A percentile compares a stretch with the other conserved stretches of the same genome.
Evolutionary conservation across 495 filamentous ascomycete species (phyloP).

Genomic region (Mycothermus thermophilus): DNA sequence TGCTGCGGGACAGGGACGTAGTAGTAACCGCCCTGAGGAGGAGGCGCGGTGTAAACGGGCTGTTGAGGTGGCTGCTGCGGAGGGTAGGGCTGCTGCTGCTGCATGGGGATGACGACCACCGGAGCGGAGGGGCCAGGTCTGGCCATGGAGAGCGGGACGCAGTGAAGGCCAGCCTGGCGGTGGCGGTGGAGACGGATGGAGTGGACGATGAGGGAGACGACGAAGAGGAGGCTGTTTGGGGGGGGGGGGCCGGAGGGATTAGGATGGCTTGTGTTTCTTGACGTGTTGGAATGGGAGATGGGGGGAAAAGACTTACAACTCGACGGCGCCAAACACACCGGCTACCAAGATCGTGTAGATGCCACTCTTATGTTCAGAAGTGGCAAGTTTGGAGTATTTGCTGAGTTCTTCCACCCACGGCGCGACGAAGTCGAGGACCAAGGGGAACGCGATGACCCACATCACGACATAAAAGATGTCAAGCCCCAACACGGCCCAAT

Average conservation of each 20-base stretch:
- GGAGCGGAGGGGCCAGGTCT: not conserved
- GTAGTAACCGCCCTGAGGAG: not conserved
- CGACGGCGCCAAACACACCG: constrained; percentile 22
- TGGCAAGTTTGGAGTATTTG: too few relatives aligned
- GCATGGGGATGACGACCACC: not conserved
- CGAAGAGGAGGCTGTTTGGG: constrained; percentile 24
- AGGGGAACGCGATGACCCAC: constrained; percentile 32
- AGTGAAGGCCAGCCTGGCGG: constrained; percentile 28
- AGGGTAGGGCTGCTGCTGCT: constrained; percentile 4
- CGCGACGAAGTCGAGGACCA: constrained; percentile 26
- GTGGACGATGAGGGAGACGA: constrained; percentile 26
- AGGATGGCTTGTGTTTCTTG: too few relatives aligned
- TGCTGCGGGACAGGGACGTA: too few relatives aligned
- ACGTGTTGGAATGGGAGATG: too few relatives aligned
- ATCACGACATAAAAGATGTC: constrained; percentile 33
- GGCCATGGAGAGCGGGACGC: constrained; percentile 13
- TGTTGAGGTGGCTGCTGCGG: not conserved
- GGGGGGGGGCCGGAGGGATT: not conserved
- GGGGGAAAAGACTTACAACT: constrained; percentile 24
- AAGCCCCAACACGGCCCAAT: constrained; percentile 34
- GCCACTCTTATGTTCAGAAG: too few relatives aligned
- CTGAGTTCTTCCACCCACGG: constrained; percentile 10
- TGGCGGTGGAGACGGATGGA: constrained; percentile 31
- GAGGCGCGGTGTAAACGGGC: not conserved
- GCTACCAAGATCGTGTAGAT: too few relatives aligned